Evolutionary conservation across 345 rosid species (phyloP).

Genomic region (Passiflora organensis): DNA sequence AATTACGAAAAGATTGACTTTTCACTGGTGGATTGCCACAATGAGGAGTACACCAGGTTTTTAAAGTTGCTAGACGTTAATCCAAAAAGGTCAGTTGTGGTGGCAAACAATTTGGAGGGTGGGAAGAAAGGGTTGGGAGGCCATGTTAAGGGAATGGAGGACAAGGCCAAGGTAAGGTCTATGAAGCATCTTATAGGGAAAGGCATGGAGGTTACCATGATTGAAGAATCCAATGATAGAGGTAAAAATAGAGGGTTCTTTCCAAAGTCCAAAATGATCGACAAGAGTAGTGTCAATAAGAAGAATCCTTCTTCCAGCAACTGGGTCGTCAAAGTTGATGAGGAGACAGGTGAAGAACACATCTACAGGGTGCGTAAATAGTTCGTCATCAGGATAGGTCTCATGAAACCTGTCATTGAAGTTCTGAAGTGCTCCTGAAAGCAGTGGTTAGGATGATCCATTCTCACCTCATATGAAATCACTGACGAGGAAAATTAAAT

Average conservation of each 20-base stretch:
- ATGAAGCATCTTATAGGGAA: slow-evolving; percentile 37
- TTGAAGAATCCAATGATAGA: slow-evolving; percentile 14
- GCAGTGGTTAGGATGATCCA: too few species aligned
- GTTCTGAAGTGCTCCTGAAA: too few species aligned
- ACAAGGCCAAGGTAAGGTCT: slow-evolving; percentile 34
- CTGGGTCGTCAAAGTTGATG: slow-evolving; percentile 36
- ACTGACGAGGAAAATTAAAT: too few species aligned
- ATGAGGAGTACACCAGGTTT: slow-evolving; percentile 23
- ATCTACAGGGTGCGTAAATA: slow-evolving; percentile 34
- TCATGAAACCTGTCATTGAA: too few species aligned
- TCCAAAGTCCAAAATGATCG: background rate
- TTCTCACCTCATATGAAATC: too few species aligned
- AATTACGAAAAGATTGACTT: slow-evolving; percentile 35
- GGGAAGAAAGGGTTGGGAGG: slow-evolving; percentile 34
- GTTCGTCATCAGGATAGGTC: too few species aligned
- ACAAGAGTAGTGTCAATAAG: slow-evolving; percentile 13
- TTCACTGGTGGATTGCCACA: slow-evolving; percentile 39
- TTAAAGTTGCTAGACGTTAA: slow-evolving; percentile 32
- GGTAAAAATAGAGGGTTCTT: background rate
- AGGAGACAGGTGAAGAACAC: slow-evolving; percentile 47
- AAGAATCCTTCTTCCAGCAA: slow-evolving; percentile 17
- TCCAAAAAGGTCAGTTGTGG: slow-evolving; percentile 33
- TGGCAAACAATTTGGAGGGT: slow-evolving; percentile 39
- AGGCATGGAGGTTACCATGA: slow-evolving; percentile 44
- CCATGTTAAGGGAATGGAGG: slow-evolving; percentile 20